These are phyloP conservation scores for Candida sp. DNA, from an alignment of 1,139 yeast genomes.

Conservation along the genomic window DNA sequence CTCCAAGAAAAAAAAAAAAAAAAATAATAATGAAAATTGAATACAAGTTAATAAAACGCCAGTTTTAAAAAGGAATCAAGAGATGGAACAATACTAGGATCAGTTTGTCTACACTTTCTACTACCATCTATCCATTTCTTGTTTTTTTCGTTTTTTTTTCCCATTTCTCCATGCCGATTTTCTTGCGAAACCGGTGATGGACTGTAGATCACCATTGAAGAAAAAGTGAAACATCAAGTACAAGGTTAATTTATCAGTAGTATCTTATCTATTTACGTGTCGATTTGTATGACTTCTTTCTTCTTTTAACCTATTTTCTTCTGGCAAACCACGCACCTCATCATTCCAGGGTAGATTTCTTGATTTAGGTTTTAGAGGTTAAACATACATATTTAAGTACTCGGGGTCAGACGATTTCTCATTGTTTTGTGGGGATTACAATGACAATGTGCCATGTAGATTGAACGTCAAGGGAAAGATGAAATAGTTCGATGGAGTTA, in stretches of 20 bases:
- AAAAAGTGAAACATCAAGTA: too few species aligned
- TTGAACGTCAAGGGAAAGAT: too few species aligned
- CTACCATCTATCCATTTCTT: not conserved
- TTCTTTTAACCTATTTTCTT: not conserved
- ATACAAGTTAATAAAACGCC: too few species aligned
- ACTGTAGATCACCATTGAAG: too few species aligned
- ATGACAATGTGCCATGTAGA: not conserved
- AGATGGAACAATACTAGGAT: not conserved
- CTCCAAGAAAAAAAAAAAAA: not conserved
- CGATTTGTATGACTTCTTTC: not conserved
- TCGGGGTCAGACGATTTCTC: not conserved
- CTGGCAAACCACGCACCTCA: not conserved
- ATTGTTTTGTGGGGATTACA: not conserved
- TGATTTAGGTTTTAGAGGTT: not conserved
- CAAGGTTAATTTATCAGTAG: too few species aligned
- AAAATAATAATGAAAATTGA: too few species aligned
- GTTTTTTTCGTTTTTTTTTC: not conserved
- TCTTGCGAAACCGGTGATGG: not conserved
- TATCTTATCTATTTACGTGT: not conserved
- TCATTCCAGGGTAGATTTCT: not conserved
- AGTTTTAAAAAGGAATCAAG: not conserved
- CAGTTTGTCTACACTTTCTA: not conserved
- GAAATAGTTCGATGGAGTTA: too few species aligned
- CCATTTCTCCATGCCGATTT: not conserved
- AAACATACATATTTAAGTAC: not conserved